Evolutionary conservation across 2,329 filamentous ascomycete genomes (phyloP), one percentile per base, ranked within the genome.

Genomic region (Aureobasidium lini): DNA sequence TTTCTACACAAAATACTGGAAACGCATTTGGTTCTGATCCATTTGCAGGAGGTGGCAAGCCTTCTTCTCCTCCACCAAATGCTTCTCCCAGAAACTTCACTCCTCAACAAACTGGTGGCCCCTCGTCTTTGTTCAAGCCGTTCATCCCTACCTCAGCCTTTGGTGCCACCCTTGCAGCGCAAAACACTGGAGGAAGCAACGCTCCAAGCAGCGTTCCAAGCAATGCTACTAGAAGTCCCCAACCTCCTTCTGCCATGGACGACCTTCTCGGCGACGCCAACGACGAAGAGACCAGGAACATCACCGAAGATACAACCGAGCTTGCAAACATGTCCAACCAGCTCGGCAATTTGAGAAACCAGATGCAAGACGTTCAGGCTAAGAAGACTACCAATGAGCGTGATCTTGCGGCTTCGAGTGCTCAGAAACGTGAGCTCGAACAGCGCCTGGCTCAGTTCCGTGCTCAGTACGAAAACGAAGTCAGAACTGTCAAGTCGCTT

Each of bases 281-380:
- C 64, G 88, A 88, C 1, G 91, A 95, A 68, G 85, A 92, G 59
- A 93, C 87, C 74, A 94, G 88, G 72, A 95, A 89, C 71, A 78
- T 97, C 29, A 94, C 88, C 0, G 87, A 86, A 64, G 94, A 99
- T 70, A 94, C 92, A 2, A 87, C 89, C 0, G 94, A 99, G 72
- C 81, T 99, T 60, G 94, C 92, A 54, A 97, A 99, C 70, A 80
- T 99, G 66, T 96, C 93, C 0, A 97, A 95, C 71, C 94, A 97
- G 72, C 90, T 99, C 64, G 87, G 90, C 34, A 93, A 89, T 2
- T 76, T 99, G 59, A 88, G 92, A 0, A 95, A 87, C 69, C 91
- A 99, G 75, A 96, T 95, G 85, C 90, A 96, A 70, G 90, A 93
- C 66, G 88, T 96, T 1, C 90, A 95, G 71, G 84, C 81, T 36